Evolutionary conservation across 73 alveolate genomes (phyloP), one percentile per base, ranked within the genome.

Genomic region (Symbiodinium pilosum): DNA sequence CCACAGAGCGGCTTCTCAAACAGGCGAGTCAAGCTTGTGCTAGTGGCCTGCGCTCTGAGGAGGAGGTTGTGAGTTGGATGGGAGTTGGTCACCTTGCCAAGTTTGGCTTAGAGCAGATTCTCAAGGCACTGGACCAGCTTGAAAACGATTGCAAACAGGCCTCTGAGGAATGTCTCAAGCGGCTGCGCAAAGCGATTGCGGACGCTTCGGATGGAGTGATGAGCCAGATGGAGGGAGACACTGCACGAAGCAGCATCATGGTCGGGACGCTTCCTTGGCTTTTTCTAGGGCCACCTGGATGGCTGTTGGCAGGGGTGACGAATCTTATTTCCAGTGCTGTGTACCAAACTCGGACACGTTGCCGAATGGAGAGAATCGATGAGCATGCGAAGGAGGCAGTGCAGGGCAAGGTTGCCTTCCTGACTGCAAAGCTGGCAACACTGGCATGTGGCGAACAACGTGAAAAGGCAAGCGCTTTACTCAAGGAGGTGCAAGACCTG

Each of bases 401-500:
- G n/a, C 51, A 21, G 4, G 51, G 38, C 30, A 44, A 75, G 38
- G 51, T 75, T 32, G 86, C 51, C 43, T 34, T 75, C 51, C 86
- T 75, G 86, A 30, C n/a, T 14, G 51, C 38, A 9, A 44, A 30
- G 21, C 8, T 75, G 30, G 20, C 8, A 4, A 28, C 16, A 43
- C 12, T 75, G 42, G 12, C 26, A 75, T 75, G 47, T 26, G 44
- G 36, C 43, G 86, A 75, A 32, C 86, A 20, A 3, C 86, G 86
- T 26, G 47, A 32, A 43, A 75, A 75, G 86, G n/a, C 51, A 43
- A 7, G 38, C 8, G 86, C 21, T 5, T 32, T 75, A 44, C 42
- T 75, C 86, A n/a, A 75, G 4, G 86, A 75, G 44, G 86, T 75
- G 86, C 28, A 75, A 36, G 86, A 75, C 21, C 38, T 75, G 86